A percentile compares a stretch with the other conserved stretches of the same genome.
Conservation (phyloP, 495 filamentous ascomycete genomes). For the Bombardia bombarda region DNA sequence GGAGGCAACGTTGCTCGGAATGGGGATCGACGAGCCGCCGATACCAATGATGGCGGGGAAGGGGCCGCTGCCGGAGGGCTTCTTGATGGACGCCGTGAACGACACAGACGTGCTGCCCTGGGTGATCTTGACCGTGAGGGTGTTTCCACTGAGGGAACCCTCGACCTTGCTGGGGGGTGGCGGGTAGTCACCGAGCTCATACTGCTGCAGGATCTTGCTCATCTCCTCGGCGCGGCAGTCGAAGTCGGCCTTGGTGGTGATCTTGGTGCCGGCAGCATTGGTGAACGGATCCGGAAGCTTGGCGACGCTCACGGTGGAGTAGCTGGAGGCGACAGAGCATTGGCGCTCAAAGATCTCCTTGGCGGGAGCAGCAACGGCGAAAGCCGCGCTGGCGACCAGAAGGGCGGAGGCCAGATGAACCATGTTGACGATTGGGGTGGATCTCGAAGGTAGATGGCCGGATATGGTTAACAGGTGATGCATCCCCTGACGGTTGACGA, state of each 20-base stretch:
- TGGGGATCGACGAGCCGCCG: constrained; percentile 39
- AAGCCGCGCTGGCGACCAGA: constrained; percentile 31
- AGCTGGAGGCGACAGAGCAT: constrained; percentile 21
- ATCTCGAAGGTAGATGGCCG: too few species aligned
- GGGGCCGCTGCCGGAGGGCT: constrained; percentile 31
- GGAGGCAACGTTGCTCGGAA: constrained; percentile 37
- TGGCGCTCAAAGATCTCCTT: constrained; percentile 38
- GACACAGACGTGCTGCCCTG: constrained; percentile 39
- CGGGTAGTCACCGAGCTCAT: constrained; percentile 45
- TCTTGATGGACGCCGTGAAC: constrained; percentile 37
- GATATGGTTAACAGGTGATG: not conserved
- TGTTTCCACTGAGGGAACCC: constrained; percentile 31
- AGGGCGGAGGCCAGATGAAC: constrained; percentile 35
- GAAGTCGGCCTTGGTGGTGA: constrained; percentile 41
- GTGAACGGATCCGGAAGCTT: constrained; percentile 49
- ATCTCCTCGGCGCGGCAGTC: constrained; percentile 44
- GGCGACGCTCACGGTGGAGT: constrained; percentile 22
- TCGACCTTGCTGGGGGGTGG: constrained; percentile 35
- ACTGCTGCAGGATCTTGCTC: constrained; percentile 41
- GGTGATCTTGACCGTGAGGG: constrained; percentile 35
- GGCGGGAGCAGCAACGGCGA: constrained; percentile 32
- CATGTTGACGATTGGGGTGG: constrained; percentile 21
- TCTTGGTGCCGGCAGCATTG: constrained; percentile 31
- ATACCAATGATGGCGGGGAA: constrained; percentile 44
- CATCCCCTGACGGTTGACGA: constrained; percentile 1